These are phyloP conservation scores for Colletotrichum sp. DNA, from an alignment of 2,329 filamentous ascomycete genomes.

Conservation along the genomic window DNA sequence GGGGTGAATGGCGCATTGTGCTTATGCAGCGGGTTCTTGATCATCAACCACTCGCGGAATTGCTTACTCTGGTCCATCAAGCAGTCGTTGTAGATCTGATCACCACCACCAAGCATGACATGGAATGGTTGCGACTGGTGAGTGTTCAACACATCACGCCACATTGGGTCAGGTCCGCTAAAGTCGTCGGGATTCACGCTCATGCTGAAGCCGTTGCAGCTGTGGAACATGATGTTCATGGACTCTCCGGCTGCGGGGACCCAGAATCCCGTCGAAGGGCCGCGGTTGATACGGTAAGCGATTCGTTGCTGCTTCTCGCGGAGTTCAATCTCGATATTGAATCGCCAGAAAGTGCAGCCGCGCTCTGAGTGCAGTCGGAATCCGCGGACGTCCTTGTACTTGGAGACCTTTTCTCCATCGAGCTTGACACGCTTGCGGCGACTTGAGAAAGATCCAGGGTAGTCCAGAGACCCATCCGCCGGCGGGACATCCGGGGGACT, in stretches of 20 bases:
- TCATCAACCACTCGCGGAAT: conserved; percentile 85
- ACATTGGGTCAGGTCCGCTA: conserved; percentile 93
- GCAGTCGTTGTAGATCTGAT: conserved; percentile 95
- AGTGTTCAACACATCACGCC: conserved; percentile 92
- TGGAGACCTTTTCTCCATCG: conserved; percentile 82
- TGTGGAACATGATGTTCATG: conserved; percentile 99
- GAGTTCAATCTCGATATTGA: conserved; percentile 93
- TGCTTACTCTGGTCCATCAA: conserved; percentile 76
- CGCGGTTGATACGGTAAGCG: conserved; percentile 93
- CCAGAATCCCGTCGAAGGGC: conserved; percentile 91
- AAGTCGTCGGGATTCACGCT: conserved; percentile 80
- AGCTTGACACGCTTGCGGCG: conserved; percentile 57
- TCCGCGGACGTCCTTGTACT: conserved; percentile 83
- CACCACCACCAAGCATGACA: conserved; percentile 96
- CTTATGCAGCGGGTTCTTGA: conserved; percentile 81
- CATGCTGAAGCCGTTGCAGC: conserved; percentile 93
- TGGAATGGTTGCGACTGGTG: conserved; percentile 95
- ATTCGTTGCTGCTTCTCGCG: conserved; percentile 79
- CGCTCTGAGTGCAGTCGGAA: conserved; percentile 83
- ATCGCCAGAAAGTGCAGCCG: conserved; percentile 95
- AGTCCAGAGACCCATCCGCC: conserved; percentile 48
- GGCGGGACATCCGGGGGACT: conserved; percentile 54
- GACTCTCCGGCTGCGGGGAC: conserved; percentile 82
- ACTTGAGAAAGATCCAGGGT: conserved; percentile 57
- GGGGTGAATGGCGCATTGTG: conserved; percentile 77